phyloP scores from a whole-genome alignment of 1,139 yeast species.

The Yamadazyma sp. region DNA sequence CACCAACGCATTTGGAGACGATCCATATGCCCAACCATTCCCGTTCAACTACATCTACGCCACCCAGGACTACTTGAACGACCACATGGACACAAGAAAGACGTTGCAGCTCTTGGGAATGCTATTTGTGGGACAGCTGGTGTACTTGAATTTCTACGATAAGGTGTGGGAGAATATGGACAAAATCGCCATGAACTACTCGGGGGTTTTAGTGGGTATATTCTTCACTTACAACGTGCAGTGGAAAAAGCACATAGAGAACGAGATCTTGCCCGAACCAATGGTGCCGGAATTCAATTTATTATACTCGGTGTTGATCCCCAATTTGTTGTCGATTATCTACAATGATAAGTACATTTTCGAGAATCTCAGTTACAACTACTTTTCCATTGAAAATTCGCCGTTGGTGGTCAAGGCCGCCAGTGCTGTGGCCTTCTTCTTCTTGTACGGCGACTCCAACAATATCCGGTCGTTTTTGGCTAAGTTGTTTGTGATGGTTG shows the following conservation, averaged over 20 bases:
- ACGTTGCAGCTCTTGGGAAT: conserved; percentile 36
- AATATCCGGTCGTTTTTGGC: conserved; percentile 21
- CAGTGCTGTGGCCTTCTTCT: conserved; percentile 30
- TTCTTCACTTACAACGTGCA: conserved; percentile 28
- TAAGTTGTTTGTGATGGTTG: conserved; percentile 25
- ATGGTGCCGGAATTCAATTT: conserved; percentile 40
- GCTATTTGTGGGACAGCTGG: conserved; percentile 31
- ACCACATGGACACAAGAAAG: conserved; percentile 28
- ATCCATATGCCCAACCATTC: conserved; percentile 21
- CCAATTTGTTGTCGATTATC: conserved; percentile 26
- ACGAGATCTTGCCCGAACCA: conserved; percentile 19
- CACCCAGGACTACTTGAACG: conserved; percentile 42
- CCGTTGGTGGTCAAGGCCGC: conserved; percentile 30
- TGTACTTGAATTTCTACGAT: conserved; percentile 24
- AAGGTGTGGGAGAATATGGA: conserved; percentile 21
- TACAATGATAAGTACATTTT: conserved; percentile 12
- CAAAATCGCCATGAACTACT: conserved; percentile 33
- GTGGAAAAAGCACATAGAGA: conserved; percentile 16
- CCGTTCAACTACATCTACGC: conserved; percentile 31
- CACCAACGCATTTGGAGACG: conserved; percentile 14
- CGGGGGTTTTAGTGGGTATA: conserved; percentile 34
- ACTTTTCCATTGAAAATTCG: conserved; percentile 34
- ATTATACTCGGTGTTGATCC: conserved; percentile 35
- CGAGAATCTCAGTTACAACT: conserved; percentile 36
- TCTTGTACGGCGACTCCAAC: conserved; percentile 28